These are phyloP conservation scores for Vachellia collinsii DNA, from an alignment of 306 rosid species.

Conservation along the genomic window DNA sequence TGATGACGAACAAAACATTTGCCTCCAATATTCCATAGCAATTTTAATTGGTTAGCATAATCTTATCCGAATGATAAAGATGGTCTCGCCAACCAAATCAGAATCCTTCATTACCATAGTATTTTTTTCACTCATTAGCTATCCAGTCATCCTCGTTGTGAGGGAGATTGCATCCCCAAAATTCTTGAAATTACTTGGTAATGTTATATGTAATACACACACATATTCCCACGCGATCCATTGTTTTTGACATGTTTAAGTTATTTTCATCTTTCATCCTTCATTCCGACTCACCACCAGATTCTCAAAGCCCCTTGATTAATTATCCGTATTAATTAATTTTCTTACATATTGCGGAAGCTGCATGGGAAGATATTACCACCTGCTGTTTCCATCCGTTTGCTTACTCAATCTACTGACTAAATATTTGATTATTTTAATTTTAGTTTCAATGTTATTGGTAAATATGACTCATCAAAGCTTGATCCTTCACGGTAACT, in stretches of 20 bases:
- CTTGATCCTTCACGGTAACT: background rate
- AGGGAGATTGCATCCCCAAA: background rate
- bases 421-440: background rate
- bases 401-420: constrained; percentile 40
- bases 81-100: background rate
- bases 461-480: constrained; percentile 15
- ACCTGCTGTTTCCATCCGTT: constrained; percentile 32
- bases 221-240: background rate
- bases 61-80: background rate
- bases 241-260: background rate
- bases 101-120: background rate
- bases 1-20: constrained; percentile 12
- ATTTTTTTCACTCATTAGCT: background rate
- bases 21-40: constrained; percentile 9
- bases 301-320: background rate
- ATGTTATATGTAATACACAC: background rate
- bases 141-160: background rate
- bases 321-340: background rate
- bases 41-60: background rate
- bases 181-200: constrained; percentile 7
- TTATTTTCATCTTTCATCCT: background rate
- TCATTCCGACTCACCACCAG: background rate
- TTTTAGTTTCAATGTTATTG: background rate
- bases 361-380: constrained; percentile 26
- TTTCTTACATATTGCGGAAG: constrained; percentile 12